Evolutionary conservation across 352 stramenopile genomes (phyloP).

Genomic region (Phytophthora chlamydospora): DNA sequence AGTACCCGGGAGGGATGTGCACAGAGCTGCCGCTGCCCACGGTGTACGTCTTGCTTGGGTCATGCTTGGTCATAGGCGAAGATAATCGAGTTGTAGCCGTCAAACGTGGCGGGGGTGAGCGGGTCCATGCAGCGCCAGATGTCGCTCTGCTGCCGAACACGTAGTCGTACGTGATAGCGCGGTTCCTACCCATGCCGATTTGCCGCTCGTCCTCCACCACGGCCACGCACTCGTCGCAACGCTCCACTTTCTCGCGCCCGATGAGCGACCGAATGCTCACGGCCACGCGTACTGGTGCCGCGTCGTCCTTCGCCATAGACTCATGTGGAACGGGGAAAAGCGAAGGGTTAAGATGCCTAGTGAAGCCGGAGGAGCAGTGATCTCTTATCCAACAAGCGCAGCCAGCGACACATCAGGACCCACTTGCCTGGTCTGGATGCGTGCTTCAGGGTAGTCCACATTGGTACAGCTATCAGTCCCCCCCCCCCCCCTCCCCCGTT

Average conservation of each 20-base stretch:
- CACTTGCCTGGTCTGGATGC: too few species aligned
- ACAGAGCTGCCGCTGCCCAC: slow-evolving; percentile 89
- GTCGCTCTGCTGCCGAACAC: slow-evolving; percentile 89
- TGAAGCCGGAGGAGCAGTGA: too few species aligned
- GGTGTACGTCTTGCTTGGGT: slow-evolving; percentile 88
- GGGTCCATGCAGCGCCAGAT: slow-evolving; percentile 86
- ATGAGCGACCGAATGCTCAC: slow-evolving; percentile 89
- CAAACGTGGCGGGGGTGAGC: slow-evolving; percentile 80
- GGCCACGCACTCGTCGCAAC: slow-evolving; percentile 87
- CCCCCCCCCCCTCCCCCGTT: too few species aligned
- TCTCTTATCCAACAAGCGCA: neutral
- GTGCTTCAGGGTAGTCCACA: too few species aligned
- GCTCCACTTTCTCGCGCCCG: slow-evolving; percentile 88
- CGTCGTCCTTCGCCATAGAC: slow-evolving; percentile 55
- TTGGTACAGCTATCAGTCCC: too few species aligned
- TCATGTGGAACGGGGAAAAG: neutral
- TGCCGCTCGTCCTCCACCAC: slow-evolving; percentile 83
- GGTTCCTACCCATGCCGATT: slow-evolving; percentile 89
- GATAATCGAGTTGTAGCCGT: slow-evolving; percentile 91
- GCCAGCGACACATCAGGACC: too few species aligned
- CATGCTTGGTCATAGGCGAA: slow-evolving; percentile 91
- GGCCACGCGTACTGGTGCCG: slow-evolving; percentile 76
- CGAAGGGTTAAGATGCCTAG: too few species aligned
- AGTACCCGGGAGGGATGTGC: slow-evolving; percentile 79
- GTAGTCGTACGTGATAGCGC: slow-evolving; percentile 91